Evolutionary conservation across 352 stramenopile species (phyloP), one percentile per base, ranked within the genome.

Genomic region (Globisporangium splendens): DNA sequence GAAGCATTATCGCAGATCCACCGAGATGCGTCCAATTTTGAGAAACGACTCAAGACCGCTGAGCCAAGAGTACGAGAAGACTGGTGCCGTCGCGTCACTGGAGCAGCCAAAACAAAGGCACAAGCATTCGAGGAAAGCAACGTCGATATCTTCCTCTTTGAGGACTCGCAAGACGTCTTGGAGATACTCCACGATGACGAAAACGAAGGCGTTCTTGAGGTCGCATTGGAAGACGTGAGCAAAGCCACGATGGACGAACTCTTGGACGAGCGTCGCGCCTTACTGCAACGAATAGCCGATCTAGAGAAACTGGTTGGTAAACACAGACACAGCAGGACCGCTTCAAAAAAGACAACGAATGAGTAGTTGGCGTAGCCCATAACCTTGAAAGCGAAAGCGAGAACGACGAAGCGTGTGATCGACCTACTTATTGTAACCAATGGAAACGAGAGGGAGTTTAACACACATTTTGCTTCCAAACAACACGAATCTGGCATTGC

Each of bases 1-100:
- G 73, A 83, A 51, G 73, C 79, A 11, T 52, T 80, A 12, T 70
- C 63, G 4, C 70, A 85, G 59, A 63, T 89, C 14, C 63, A 70
- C 20, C 75, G 75, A 7, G 75, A 80, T 11, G 60, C 58, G 5
- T 68, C 53, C 1, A 77, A 68, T 51, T 64, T 65, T 24, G 65
- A 82, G 12, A 82, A 76, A 35, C 73, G 79, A 8, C 47, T 83
- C 38, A 72, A 77, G 54, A 86, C 75, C 6, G 79, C 79, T 6
- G 52, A 51, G 12, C 60, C 70, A n/a, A 41, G 41, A 21, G 3
- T 14, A 0, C 21, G 46, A 6, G 17, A 56, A 2, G 20, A 56
- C 4, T 61, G 54, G 28, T 18, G 28, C 12, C 10, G 22, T 18
- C 41, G 14, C 38, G 13, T 1, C 22, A 49, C 3, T 11, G 49